Conservation (phyloP, 306 rosid genomes). For the Trifolium subterraneum region DNA sequence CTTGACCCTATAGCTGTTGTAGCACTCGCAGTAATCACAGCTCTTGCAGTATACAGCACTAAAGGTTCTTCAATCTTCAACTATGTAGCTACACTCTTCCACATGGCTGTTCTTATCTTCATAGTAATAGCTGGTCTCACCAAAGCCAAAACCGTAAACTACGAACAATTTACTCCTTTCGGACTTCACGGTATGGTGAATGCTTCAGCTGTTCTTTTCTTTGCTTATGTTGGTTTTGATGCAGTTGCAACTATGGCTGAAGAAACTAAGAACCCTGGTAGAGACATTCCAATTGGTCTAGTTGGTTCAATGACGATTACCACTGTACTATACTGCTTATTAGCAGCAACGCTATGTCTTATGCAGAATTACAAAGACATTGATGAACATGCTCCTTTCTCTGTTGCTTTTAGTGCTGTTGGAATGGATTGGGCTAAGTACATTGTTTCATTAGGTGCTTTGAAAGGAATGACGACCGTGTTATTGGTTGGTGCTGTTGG, state of each 20-base stretch:
- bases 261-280: conserved; percentile 78
- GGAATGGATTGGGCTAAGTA: conserved; percentile 92
- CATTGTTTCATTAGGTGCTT: conserved; percentile 71
- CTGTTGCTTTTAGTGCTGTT: conserved; percentile 67
- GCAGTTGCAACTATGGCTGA: conserved; percentile 88
- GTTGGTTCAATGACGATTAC: conserved; percentile 76
- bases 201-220: conserved; percentile 81
- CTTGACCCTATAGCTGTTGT: conserved; percentile 79
- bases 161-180: conserved; percentile 40
- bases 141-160: conserved; percentile 66
- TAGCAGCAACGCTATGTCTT: conserved; percentile 75
- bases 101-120: conserved; percentile 60
- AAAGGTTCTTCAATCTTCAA: conserved; percentile 84
- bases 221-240: conserved; percentile 85
- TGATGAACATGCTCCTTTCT: conserved; percentile 60
- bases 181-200: conserved; percentile 61
- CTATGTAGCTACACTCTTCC: conserved; percentile 74
- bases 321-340: conserved; percentile 52
- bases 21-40: conserved; percentile 49
- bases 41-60: conserved; percentile 71
- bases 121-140: conserved; percentile 73
- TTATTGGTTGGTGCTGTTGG: conserved; percentile 71
- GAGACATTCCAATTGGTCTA: conserved; percentile 86
- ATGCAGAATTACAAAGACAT: conserved; percentile 50
- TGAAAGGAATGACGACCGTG: conserved; percentile 90